Evolutionary conservation across 2,329 filamentous ascomycete genomes (phyloP).

Genomic region (Neonectria faginata): DNA sequence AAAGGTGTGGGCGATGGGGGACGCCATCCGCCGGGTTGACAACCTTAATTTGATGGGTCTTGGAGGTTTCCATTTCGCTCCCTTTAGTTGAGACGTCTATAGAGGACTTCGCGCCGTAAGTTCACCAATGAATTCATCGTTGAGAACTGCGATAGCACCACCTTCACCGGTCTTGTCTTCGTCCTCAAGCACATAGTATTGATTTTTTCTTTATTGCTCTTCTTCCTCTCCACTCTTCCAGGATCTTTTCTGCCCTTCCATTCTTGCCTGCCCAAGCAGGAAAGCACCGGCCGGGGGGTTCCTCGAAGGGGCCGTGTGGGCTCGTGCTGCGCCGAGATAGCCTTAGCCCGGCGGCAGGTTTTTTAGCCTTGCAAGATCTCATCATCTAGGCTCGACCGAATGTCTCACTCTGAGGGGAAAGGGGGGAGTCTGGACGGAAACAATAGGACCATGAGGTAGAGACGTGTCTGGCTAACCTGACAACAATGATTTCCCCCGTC

Average conservation of each 20-base stretch:
- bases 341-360: neutral
- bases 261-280: constrained; percentile 2
- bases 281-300: constrained; percentile 4
- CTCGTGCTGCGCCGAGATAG: constrained; percentile 10
- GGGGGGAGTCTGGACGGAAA: too few relatives aligned
- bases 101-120: neutral
- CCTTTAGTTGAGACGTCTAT: neutral
- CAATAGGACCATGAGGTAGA: too few relatives aligned
- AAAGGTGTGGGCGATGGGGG: neutral
- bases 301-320: neutral
- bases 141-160: too few relatives aligned
- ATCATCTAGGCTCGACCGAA: constrained; percentile 9
- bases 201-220: neutral
- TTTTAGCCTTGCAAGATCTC: neutral
- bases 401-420: constrained; percentile 8
- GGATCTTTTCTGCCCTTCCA: neutral
- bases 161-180: neutral
- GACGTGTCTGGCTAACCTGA: neutral
- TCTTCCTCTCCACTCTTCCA: neutral
- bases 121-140: neutral
- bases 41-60: neutral
- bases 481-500: neutral
- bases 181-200: neutral
- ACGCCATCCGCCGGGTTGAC: neutral
- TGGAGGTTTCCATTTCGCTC: neutral